These are phyloP conservation scores for Kazachstania bromeliacearum DNA, from an alignment of 805 yeast genomes.

Conservation along the genomic window DNA sequence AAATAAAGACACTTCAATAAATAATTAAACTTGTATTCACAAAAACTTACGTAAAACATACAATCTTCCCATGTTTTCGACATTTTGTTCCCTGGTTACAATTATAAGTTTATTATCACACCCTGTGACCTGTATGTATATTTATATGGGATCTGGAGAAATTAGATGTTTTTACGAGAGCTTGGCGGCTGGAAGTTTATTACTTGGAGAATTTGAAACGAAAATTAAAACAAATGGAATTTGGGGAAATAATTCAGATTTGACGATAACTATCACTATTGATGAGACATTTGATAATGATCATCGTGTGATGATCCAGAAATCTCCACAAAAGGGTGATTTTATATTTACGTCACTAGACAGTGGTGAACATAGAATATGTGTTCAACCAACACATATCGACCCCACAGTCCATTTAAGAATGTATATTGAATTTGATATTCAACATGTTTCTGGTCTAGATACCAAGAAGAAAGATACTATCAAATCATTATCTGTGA, in stretches of 20 bases:
- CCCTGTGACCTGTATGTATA: constrained; percentile 40
- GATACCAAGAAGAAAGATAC: constrained; percentile 54
- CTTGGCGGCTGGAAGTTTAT: constrained; percentile 64
- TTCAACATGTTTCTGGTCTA: constrained; percentile 54
- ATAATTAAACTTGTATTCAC: no score
- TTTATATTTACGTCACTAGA: constrained; percentile 77
- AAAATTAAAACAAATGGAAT: constrained; percentile 41
- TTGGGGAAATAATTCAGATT: constrained; percentile 44
- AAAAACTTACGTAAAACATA: no score
- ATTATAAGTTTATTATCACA: neutral
- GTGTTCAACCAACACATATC: constrained; percentile 49
- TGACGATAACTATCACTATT: constrained; percentile 38
- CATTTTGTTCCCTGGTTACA: neutral
- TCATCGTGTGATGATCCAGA: constrained; percentile 67
- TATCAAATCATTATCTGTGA: constrained; percentile 42
- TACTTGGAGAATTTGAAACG: constrained; percentile 69
- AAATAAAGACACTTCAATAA: no score
- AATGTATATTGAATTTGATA: constrained; percentile 62
- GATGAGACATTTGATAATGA: constrained; percentile 72
- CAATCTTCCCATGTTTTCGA: neutral
- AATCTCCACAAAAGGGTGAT: constrained; percentile 49
- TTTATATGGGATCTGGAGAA: constrained; percentile 69
- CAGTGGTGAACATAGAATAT: constrained; percentile 76
- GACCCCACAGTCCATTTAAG: constrained; percentile 44
- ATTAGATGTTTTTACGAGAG: constrained; percentile 79